Evolutionary conservation across 176 grass and related monocot genomes (phyloP).

Genomic region (Carex scoparia): DNA sequence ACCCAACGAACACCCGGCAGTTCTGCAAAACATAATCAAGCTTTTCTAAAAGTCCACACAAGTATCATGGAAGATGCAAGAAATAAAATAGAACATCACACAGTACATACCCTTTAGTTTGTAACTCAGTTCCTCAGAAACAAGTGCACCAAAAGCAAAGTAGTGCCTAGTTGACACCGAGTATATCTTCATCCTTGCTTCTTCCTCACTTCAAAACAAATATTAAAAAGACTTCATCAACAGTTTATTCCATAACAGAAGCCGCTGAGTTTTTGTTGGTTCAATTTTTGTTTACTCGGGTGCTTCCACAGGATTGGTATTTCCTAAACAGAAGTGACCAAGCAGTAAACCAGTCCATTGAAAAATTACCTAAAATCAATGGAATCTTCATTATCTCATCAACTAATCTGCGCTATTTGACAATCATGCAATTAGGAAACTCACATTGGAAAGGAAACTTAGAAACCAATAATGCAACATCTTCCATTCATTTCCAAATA

Average conservation of each 20-base stretch:
- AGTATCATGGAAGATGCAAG: neutral
- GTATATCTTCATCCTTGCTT: constrained; percentile 80
- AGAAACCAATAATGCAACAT: neutral
- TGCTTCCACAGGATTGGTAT: neutral
- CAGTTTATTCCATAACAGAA: neutral
- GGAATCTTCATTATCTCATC: neutral
- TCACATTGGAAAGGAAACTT: neutral
- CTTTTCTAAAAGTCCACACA: neutral
- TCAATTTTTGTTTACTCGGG: neutral
- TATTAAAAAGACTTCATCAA: neutral
- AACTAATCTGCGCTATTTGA: neutral
- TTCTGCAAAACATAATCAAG: constrained; percentile 38
- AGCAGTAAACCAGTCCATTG: neutral
- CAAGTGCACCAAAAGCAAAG: constrained; percentile 81
- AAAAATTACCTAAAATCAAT: neutral
- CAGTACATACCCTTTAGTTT: constrained; percentile 63
- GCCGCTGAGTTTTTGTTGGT: neutral
- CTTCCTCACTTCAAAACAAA: constrained; percentile 48
- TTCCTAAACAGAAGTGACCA: neutral
- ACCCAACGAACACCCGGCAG: constrained; percentile 74
- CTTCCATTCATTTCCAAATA: neutral
- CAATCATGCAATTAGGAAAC: neutral
- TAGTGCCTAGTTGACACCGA: constrained; percentile 88
- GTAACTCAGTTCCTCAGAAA: constrained; percentile 74
- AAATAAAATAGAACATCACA: neutral